These are phyloP conservation scores for Rhodotorula sp. DNA, from an alignment of 1,284 basidiomycete species.

Conservation along the genomic window DNA sequence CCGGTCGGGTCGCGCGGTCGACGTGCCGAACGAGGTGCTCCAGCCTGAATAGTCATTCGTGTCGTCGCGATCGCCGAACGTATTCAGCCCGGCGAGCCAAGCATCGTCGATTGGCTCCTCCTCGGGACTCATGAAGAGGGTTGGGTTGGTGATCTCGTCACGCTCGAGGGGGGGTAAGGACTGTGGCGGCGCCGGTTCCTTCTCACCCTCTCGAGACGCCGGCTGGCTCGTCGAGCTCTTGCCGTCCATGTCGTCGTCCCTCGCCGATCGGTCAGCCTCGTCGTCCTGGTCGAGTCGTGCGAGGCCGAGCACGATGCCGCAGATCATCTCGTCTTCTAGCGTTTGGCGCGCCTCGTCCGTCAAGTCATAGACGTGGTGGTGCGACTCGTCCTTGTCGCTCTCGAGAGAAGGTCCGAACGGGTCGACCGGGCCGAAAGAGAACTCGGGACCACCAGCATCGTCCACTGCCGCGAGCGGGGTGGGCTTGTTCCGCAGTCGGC, in stretches of 20 bases:
- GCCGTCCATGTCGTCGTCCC: background rate
- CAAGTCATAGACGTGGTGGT: constrained; percentile 43
- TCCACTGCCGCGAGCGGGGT: background rate
- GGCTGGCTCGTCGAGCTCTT: background rate
- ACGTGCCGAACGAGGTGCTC: background rate
- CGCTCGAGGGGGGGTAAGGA: background rate
- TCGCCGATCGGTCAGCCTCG: background rate
- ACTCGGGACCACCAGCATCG: background rate
- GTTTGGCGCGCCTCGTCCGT: constrained; percentile 53
- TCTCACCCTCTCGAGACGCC: no score
- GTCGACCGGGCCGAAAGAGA: constrained; percentile 16
- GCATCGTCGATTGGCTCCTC: constrained; percentile 30
- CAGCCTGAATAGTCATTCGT: background rate
- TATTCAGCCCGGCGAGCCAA: constrained; percentile 12
- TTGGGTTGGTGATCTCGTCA: constrained; percentile 8
- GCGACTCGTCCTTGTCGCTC: background rate
- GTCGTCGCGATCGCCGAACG: background rate
- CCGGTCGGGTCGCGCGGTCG: background rate
- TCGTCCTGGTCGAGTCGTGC: constrained; percentile 66
- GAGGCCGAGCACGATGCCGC: constrained; percentile 84
- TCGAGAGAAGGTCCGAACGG: constrained; percentile 10
- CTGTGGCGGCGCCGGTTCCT: background rate
- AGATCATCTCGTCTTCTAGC: constrained; percentile 75
- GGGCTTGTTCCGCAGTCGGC: constrained; percentile 36
- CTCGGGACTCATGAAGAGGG: constrained; percentile 29